phyloP scores from a whole-genome alignment of 2,329 filamentous ascomycete genomes.

The Aspergillus sp. region DNA sequence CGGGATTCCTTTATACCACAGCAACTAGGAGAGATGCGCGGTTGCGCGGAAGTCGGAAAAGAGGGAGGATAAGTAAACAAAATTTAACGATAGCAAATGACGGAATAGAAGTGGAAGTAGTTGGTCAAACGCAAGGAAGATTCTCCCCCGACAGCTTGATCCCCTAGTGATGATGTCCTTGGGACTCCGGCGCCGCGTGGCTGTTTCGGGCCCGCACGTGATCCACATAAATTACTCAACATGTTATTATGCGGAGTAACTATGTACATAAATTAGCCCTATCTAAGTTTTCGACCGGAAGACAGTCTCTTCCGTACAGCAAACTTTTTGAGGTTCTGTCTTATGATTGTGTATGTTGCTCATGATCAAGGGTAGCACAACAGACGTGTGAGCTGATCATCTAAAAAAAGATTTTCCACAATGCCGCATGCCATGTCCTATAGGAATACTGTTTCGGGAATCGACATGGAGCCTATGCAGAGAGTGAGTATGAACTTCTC shows the following conservation, averaged over 20 bases:
- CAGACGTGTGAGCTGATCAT: too few species aligned
- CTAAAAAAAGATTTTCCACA: too few species aligned
- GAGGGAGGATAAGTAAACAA: background rate
- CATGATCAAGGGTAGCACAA: too few species aligned
- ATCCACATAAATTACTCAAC: background rate
- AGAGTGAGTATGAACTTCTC: too few species aligned
- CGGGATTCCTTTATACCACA: conserved; percentile 22
- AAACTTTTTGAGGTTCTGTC: background rate
- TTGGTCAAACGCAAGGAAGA: conserved; percentile 8
- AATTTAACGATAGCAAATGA: conserved; percentile 14
- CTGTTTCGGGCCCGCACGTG: conserved; percentile 21
- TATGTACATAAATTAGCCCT: background rate
- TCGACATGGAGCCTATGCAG: too few species aligned
- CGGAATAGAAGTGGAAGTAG: background rate
- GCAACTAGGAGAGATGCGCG: conserved; percentile 8
- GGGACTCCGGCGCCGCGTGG: conserved; percentile 19
- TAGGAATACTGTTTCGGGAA: too few species aligned
- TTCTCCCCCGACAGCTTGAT: conserved; percentile 5
- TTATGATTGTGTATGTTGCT: too few species aligned
- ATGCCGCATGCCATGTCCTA: too few species aligned
- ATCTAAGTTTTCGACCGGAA: background rate
- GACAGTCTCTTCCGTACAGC: background rate
- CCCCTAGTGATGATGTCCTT: conserved; percentile 5
- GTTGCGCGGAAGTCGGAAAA: background rate
- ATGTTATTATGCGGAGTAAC: background rate